phyloP scores from a whole-genome alignment of 139 green algal genomes.

The Pleodorina starrii region DNA sequence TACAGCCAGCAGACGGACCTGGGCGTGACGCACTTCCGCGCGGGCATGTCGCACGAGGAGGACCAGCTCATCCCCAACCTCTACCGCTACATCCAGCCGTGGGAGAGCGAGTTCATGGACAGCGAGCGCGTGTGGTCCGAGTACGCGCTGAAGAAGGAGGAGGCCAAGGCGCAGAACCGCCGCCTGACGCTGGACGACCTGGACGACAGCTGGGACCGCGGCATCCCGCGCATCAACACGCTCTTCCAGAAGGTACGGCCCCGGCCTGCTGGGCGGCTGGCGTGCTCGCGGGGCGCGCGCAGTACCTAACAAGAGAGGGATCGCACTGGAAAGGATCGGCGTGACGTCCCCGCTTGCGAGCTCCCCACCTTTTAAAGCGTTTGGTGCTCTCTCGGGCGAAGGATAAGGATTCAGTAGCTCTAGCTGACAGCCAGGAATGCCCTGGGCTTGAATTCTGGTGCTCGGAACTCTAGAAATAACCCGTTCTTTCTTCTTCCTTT shows the following conservation, averaged over 20 bases:
- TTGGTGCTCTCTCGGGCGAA: no score
- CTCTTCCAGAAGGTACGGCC: conserved; percentile 91
- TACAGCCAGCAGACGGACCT: conserved; percentile 98
- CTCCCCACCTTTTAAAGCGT: no score
- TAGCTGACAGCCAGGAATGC: no score
- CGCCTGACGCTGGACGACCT: conserved; percentile 93
- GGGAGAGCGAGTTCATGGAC: conserved; percentile 99
- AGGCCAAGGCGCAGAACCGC: conserved; percentile 76
- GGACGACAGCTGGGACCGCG: conserved; percentile 98
- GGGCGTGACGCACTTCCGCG: conserved; percentile 98
- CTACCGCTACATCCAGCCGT: conserved; percentile 94
- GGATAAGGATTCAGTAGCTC: no score
- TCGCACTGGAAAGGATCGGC: no score
- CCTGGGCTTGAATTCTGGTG: no score
- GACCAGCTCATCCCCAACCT: conserved; percentile 99
- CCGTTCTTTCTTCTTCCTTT: not conserved
- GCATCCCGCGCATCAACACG: conserved; percentile 99
- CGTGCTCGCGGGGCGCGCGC: no score
- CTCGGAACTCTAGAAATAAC: no score
- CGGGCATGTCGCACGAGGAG: conserved; percentile 98
- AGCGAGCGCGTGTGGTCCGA: conserved; percentile 98
- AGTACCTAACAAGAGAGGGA: no score
- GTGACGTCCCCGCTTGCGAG: no score
- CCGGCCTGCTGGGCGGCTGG: no score
- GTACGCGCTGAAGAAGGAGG: conserved; percentile 98